Evolutionary conservation across 192 early-diverging fungal genomes (phyloP).

Genomic region (Piromyces finnis): DNA sequence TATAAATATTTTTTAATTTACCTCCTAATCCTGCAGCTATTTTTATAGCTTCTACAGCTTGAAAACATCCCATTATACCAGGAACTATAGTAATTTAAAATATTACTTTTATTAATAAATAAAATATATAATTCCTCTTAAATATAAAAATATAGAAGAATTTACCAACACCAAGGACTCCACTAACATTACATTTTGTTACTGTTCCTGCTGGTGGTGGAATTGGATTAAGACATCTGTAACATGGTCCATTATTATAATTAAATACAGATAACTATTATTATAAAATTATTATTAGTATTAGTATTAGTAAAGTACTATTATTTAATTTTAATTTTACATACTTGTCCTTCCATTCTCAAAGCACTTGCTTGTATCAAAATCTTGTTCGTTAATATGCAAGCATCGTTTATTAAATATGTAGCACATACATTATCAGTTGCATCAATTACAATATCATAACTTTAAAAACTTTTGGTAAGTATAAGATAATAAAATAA

Average conservation of each 20-base stretch:
- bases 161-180: constrained; percentile 76
- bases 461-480: constrained; percentile 11
- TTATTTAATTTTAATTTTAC: background rate
- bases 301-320: too few relatives aligned
- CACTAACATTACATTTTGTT: constrained; percentile 77
- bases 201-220: constrained; percentile 82
- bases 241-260: constrained; percentile 78
- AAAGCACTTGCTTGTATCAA: constrained; percentile 83
- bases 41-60: constrained; percentile 87
- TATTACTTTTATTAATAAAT: too few relatives aligned
- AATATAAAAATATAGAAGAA: too few relatives aligned
- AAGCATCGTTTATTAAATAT: constrained; percentile 87
- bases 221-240: constrained; percentile 82
- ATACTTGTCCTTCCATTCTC: constrained; percentile 69
- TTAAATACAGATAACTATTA: constrained; percentile 76
- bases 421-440: constrained; percentile 91
- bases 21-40: constrained; percentile 44
- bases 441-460: constrained; percentile 75
- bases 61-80: constrained; percentile 76
- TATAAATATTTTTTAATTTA: too few relatives aligned
- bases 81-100: constrained; percentile 35
- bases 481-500: too few relatives aligned
- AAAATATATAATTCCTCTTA: too few relatives aligned
- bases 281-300: too few relatives aligned
- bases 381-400: constrained; percentile 60